A percentile compares a stretch with the other conserved stretches of the same genome.
Conservation (phyloP, 1,284 basidiomycete genomes). For the Sanguinoderma infundibulare region DNA sequence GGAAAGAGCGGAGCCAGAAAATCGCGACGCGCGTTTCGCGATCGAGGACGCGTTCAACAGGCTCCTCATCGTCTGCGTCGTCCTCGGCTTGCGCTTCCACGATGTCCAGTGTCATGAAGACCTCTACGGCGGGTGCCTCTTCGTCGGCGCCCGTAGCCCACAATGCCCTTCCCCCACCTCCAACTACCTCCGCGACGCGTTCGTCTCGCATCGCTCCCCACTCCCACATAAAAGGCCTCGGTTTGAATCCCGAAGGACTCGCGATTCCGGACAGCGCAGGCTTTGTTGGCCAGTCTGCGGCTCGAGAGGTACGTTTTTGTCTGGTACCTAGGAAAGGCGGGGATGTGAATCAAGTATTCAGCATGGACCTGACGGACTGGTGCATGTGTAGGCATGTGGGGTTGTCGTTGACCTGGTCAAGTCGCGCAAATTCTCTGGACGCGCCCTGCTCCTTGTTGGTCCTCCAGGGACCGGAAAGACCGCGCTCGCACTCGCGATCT, state of each 20-base stretch:
- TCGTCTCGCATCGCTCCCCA: conserved; percentile 90
- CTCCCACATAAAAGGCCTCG: conserved; percentile 96
- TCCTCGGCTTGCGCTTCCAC: background rate
- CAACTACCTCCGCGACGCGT: conserved; percentile 62
- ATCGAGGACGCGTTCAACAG: conserved; percentile 8
- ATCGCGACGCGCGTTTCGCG: conserved; percentile 10
- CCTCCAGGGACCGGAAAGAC: conserved; percentile 96
- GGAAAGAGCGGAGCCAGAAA: background rate
- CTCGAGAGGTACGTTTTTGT: conserved; percentile 75
- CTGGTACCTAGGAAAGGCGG: background rate
- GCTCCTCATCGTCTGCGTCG: background rate
- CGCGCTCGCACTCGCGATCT: conserved; percentile 91
- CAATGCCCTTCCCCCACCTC: conserved; percentile 72
- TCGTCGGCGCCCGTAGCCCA: conserved; percentile 62
- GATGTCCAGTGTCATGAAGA: conserved; percentile 30
- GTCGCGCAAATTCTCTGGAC: conserved; percentile 90
- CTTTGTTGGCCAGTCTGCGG: conserved; percentile 90
- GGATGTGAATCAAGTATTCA: background rate
- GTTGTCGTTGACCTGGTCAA: conserved; percentile 92
- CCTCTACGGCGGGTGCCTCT: conserved; percentile 33
- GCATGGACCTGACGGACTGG: background rate
- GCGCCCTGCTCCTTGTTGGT: conserved; percentile 86
- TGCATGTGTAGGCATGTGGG: conserved; percentile 76
- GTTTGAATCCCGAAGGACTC: conserved; percentile 84
- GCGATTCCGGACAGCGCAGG: conserved; percentile 81